Evolutionary conservation across 2,329 filamentous ascomycete species (phyloP), one percentile per base, ranked within the genome.

Genomic region (Ascomycota sp.): DNA sequence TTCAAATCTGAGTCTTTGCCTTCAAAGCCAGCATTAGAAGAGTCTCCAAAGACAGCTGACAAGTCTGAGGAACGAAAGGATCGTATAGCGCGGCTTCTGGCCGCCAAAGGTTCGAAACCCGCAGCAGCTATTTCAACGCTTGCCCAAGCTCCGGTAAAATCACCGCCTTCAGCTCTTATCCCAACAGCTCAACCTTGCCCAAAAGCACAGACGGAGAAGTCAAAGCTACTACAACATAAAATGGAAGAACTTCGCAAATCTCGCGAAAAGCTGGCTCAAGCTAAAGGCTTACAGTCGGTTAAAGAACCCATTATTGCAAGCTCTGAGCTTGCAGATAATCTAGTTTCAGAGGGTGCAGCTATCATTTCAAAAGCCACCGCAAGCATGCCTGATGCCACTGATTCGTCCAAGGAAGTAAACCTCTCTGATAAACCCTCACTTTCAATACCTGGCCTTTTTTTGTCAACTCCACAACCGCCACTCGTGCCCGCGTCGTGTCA

Each of bases 51-150:
- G 8, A 4, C 25, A 7, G 31, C 39, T n/a, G 43, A 50, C 24
- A 53, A 49, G 36, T 58, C 65, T 7, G 60, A 77, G 37, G 71
- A 78, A 42, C 65, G 79, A 15, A 80, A 79, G 40, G 77, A 82
- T 38, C 69, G 79, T 25, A 80, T 86, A 35, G 77, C 78, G 4
- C 69, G 75, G 29, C 62, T 83, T 32, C 59, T 83, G 32, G 78
- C 78, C n/a, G 71, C 69, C 2, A 83, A 79, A 46, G 65, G 63
- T 30, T 66, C 68, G 22, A 77, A 74, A 22, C 30, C 42, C 32
- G 26, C 41, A 20, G 30, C 40, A 33, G 26, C 42, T 19, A 36
- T 40, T 19, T 31, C 45, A 20, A 12, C 35, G 20, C 31, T 33
- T 1, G 28, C 38, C 10, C 28, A 33, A 15, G 9, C 30, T 17